Base-by-base conservation (phyloP, 352 stramenopile genomes). In the Phytophthora ramorum region DNA sequence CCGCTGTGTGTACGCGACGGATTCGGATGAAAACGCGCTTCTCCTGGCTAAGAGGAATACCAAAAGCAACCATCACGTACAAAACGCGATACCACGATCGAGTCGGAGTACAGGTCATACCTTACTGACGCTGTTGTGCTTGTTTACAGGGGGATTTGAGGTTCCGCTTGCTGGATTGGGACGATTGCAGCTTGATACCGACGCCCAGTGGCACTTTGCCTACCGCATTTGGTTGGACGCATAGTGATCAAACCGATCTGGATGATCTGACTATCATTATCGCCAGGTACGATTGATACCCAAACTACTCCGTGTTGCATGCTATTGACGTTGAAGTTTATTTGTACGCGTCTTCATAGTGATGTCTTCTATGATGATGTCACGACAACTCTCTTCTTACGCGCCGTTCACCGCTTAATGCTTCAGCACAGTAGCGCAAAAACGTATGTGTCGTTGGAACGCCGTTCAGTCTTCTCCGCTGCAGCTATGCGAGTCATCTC, bases 291-390 rank as follows among this genome's bases (percentile, higher is more conserved):
- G 61, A n/a, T 20, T 12, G 22, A 32, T 24, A 16, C 38, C 3
- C 7, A 24, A 47, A 26, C 41, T 26, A 26, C 6, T 17, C 37
- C 34, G 14, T 20, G 38, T 12, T 44, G 16, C 38, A 13, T 22
- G 38, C 22, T 19, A 44, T 44, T 44, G 16, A 44, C 10, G 38
- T 13, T 13, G 34, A n/a, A 40, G 7, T 26, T 7, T 26, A n/a
- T 53, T 24, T 53, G 8, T 20, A 7, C 44, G n/a, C 65, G 10
- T 14, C 13, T n/a, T 30, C 7, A 14, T 53, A 92, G 83, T 30
- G 81, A 92, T 20, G 78, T 92, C 3, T 88, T 92, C 41, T 91
- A 91, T 58, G 81, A 92, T 53, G 78, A 86, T 43, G 52, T 66
- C 13, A 73, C 74, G 12, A 72, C 79, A 7, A 55, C 63, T 13